Evolutionary conservation across 2,329 filamentous ascomycete species (phyloP).

Genomic region (Fusarium sp.): DNA sequence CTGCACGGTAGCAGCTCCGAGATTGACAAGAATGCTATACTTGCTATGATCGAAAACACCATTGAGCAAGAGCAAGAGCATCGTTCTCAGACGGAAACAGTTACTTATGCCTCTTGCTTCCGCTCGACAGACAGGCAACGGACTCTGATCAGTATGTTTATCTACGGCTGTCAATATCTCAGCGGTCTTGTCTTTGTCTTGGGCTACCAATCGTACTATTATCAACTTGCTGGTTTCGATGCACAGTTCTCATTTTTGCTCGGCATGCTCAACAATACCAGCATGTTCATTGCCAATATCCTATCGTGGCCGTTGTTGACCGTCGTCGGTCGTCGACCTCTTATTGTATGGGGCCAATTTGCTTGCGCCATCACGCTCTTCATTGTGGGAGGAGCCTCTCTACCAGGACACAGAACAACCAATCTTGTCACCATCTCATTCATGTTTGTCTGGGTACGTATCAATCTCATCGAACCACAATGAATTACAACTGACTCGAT

Average conservation of each 20-base stretch:
- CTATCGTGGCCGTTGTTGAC: conserved; percentile 17
- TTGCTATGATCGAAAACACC: conserved; percentile 4
- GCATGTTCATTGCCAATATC: conserved; percentile 21
- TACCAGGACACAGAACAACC: background rate
- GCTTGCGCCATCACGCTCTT: conserved; percentile 3
- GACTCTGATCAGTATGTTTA: conserved; percentile 16
- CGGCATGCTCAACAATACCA: conserved; percentile 13
- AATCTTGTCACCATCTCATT: conserved; percentile 12
- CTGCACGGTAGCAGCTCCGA: background rate
- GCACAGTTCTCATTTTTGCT: conserved; percentile 7
- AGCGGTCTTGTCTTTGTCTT: conserved; percentile 12
- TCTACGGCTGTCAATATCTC: conserved; percentile 7
- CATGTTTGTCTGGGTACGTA: conserved; percentile 19
- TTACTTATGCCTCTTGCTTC: conserved; percentile 6
- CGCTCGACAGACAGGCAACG: background rate
- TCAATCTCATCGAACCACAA: too few relatives aligned
- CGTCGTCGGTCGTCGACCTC: conserved; percentile 8
- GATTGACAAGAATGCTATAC: conserved; percentile 1
- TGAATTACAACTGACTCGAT: background rate
- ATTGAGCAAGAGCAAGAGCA: conserved; percentile 6
- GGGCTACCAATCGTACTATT: conserved; percentile 16
- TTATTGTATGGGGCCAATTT: conserved; percentile 15
- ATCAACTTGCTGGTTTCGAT: conserved; percentile 10
- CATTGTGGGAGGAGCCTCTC: conserved; percentile 8
- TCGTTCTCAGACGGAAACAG: background rate